Evolutionary conservation across 495 filamentous ascomycete species (phyloP).

Genomic region (Astrothelium macrocarpum): DNA sequence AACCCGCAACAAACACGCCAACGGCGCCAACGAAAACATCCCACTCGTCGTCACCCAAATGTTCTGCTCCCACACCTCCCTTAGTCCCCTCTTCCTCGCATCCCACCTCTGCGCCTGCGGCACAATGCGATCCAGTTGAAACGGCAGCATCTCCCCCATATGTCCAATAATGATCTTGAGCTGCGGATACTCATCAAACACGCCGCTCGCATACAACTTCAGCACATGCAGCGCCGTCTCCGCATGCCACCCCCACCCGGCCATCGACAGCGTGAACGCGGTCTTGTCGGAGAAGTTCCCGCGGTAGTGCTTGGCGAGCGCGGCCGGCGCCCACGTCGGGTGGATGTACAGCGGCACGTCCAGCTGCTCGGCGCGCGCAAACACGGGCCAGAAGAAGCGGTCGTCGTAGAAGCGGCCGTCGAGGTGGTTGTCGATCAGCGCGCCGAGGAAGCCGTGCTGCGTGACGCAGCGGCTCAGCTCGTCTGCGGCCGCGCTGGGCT

Average conservation of each 20-base stretch:
- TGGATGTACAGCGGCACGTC: constrained; percentile 54
- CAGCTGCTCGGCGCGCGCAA: constrained; percentile 43
- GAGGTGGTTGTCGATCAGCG: constrained; percentile 46
- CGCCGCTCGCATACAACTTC: constrained; percentile 32
- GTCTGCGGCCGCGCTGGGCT: constrained; percentile 36
- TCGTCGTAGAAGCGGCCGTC: constrained; percentile 41
- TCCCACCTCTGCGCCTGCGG: neutral
- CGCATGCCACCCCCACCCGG: constrained; percentile 38
- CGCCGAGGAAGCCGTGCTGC: constrained; percentile 44
- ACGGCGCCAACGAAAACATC: constrained; percentile 10
- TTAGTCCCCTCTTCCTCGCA: neutral
- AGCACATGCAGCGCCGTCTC: constrained; percentile 41
- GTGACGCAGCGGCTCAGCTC: constrained; percentile 42
- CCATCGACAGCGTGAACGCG: constrained; percentile 29
- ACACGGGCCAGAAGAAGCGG: constrained; percentile 37
- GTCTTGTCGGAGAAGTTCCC: constrained; percentile 36
- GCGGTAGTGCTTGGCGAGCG: constrained; percentile 27
- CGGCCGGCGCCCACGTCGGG: constrained; percentile 36
- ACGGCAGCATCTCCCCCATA: constrained; percentile 28
- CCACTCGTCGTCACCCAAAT: constrained; percentile 20
- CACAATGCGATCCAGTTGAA: constrained; percentile 10
- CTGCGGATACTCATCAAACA: constrained; percentile 42
- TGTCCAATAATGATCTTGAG: constrained; percentile 41
- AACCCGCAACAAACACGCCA: constrained; percentile 11
- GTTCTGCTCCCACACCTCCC: constrained; percentile 15